phyloP scores from a whole-genome alignment of 2,329 filamentous ascomycete species.

The Macrophomina phaseolina region DNA sequence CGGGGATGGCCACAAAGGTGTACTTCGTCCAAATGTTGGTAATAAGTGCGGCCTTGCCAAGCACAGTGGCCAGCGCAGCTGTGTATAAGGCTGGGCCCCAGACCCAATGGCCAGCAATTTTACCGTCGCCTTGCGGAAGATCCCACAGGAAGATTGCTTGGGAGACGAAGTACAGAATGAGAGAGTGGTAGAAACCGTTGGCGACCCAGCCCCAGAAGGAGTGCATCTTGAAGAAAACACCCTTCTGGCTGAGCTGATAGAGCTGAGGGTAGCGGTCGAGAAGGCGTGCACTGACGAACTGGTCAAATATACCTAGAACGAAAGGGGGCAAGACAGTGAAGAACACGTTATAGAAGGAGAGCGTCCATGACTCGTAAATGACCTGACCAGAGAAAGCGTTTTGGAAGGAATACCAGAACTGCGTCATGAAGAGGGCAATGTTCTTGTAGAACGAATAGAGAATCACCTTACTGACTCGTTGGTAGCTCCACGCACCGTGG shows the following conservation, averaged over 20 bases:
- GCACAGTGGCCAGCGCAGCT: conserved; percentile 87
- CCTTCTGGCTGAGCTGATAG: conserved; percentile 90
- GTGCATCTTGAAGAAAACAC: conserved; percentile 90
- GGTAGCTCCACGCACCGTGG: conserved; percentile 97
- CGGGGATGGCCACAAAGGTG: conserved; percentile 91
- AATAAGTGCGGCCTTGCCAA: conserved; percentile 92
- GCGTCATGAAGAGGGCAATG: conserved; percentile 97
- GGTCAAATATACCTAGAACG: conserved; percentile 94
- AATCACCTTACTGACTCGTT: conserved; percentile 95
- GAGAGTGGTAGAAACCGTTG: conserved; percentile 94
- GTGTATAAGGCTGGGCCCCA: conserved; percentile 97
- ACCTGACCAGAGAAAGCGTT: conserved; percentile 97
- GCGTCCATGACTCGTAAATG: conserved; percentile 98
- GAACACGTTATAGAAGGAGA: conserved; percentile 99
- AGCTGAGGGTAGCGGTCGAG: conserved; percentile 96
- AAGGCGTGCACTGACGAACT: conserved; percentile 92
- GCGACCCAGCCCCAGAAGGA: conserved; percentile 92
- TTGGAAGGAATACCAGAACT: conserved; percentile 98
- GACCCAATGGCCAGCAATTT: conserved; percentile 91
- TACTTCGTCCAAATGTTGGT: conserved; percentile 99
- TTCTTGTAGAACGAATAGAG: conserved; percentile 99
- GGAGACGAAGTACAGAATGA: conserved; percentile 87
- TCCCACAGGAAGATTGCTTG: conserved; percentile 84
- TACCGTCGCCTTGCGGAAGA: conserved; percentile 77
- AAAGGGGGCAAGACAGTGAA: conserved; percentile 94